Conservation (phyloP, 345 rosid species). For the Garcia nutans region DNA sequence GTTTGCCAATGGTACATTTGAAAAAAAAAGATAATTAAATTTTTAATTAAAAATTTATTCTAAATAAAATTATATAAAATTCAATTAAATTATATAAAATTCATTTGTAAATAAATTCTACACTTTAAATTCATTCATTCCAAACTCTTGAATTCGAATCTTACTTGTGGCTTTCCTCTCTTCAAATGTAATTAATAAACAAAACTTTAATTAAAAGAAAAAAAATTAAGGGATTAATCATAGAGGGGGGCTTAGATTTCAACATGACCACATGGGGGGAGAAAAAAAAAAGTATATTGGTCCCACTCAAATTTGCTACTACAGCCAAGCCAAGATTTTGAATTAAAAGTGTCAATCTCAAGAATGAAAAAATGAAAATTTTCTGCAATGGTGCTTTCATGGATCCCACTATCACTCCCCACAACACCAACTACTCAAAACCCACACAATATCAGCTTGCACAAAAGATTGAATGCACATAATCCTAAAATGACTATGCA, state of each 20-base stretch:
- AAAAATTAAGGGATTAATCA: neutral
- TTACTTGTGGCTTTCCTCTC: too few species aligned
- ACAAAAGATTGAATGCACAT: conserved; percentile 18
- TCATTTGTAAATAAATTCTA: too few species aligned
- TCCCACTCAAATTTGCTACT: conserved; percentile 21
- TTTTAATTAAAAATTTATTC: too few species aligned
- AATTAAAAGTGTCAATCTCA: conserved; percentile 30
- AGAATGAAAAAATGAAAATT: neutral
- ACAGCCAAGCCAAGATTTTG: conserved; percentile 36
- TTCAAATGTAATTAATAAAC: too few species aligned
- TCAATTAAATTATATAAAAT: too few species aligned
- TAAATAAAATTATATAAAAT: too few species aligned
- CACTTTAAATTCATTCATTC: too few species aligned
- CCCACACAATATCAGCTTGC: conserved; percentile 3
- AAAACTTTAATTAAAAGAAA: neutral
- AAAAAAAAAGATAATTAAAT: too few species aligned
- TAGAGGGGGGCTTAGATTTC: conserved; percentile 11
- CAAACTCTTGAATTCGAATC: too few species aligned
- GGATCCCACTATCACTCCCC: conserved; percentile 37
- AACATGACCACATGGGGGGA: conserved; percentile 33
- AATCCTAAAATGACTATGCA: conserved; percentile 14
- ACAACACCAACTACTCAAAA: conserved; percentile 9
- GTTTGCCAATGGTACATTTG: too few species aligned
- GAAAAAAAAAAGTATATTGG: neutral
- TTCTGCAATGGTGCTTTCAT: conserved; percentile 29